These are phyloP conservation scores for Cyclotella distinguenda DNA, from an alignment of 108 stramenopile species.

Conservation along the genomic window DNA sequence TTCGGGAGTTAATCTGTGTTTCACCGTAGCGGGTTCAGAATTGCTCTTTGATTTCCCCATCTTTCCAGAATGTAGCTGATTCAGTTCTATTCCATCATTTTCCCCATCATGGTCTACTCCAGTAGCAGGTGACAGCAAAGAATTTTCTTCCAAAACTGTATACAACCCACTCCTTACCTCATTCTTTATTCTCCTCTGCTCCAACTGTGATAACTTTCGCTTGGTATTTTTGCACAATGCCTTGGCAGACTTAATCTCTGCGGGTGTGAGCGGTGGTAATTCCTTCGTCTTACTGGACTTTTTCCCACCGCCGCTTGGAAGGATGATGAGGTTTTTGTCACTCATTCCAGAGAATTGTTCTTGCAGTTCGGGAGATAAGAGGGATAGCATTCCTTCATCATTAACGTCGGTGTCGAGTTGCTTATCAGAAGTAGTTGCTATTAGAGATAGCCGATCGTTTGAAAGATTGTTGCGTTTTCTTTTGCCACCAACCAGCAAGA, in stretches of 20 bases:
- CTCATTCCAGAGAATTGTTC: slow-evolving; percentile 46
- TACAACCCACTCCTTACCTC: slow-evolving; percentile 64
- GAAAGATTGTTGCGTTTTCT: slow-evolving; percentile 2
- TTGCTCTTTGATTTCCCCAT: slow-evolving; percentile 6
- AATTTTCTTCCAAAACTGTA: slow-evolving; percentile 51
- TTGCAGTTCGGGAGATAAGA: slow-evolving; percentile 66
- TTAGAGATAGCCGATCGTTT: neutral
- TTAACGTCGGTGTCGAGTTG: neutral
- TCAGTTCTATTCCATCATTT: neutral
- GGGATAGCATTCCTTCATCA: slow-evolving; percentile 42
- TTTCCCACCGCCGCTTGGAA: slow-evolving; percentile 31
- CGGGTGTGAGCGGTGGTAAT: slow-evolving; percentile 61
- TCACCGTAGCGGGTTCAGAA: slow-evolving; percentile 9
- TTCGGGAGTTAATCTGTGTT: slow-evolving; percentile 25
- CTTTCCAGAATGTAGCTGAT: neutral
- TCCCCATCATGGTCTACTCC: slow-evolving; percentile 17
- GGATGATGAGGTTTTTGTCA: slow-evolving; percentile 44
- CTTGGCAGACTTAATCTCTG: slow-evolving; percentile 75
- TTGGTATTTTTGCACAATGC: slow-evolving; percentile 62
- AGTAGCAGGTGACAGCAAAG: slow-evolving; percentile 36
- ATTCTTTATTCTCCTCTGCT: slow-evolving; percentile 63
- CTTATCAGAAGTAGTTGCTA: neutral
- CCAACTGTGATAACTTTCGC: slow-evolving; percentile 73
- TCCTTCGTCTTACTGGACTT: slow-evolving; percentile 37
- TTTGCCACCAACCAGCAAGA: slow-evolving; percentile 16